Percentiles rank a stretch among this genome's conserved stretches.
These are phyloP conservation scores for Alternaria arborescens DNA, from an alignment of 2,329 filamentous ascomycete species.

Conservation along the genomic window DNA sequence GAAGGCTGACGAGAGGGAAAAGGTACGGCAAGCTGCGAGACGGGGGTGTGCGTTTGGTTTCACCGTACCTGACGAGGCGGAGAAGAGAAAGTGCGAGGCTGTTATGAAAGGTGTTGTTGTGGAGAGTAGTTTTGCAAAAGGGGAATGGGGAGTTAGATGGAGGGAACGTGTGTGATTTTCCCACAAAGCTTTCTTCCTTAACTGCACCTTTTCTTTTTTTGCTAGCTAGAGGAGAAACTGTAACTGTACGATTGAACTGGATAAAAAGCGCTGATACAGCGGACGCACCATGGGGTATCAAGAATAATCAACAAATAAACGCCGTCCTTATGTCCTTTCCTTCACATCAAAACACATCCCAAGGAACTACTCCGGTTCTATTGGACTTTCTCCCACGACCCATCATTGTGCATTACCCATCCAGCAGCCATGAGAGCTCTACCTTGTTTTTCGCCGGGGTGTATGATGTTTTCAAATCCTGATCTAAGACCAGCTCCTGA, in stretches of 20 bases:
- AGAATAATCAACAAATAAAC: conserved; percentile 17
- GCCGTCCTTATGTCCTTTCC: background rate
- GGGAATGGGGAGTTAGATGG: conserved; percentile 67
- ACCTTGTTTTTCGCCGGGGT: conserved; percentile 24
- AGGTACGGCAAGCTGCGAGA: conserved; percentile 70
- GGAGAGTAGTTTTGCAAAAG: conserved; percentile 68
- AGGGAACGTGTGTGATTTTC: conserved; percentile 53
- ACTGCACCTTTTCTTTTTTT: too few relatives aligned
- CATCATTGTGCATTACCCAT: conserved; percentile 12
- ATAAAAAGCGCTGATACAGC: conserved; percentile 11
- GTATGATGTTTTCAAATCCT: conserved; percentile 42
- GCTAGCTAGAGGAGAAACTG: background rate
- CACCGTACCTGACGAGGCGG: conserved; percentile 31
- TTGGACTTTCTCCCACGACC: conserved; percentile 2
- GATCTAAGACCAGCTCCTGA: conserved; percentile 38
- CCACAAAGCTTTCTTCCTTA: too few relatives aligned
- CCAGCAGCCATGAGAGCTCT: conserved; percentile 22
- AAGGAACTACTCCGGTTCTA: background rate
- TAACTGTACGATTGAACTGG: conserved; percentile 8
- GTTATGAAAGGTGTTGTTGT: conserved; percentile 67
- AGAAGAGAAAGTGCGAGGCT: conserved; percentile 63
- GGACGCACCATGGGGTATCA: conserved; percentile 29
- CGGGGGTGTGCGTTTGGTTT: conserved; percentile 67
- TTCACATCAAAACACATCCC: background rate
- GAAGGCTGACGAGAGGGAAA: conserved; percentile 61